A percentile compares a stretch with the other conserved stretches of the same genome.
These are phyloP conservation scores for Penicillium sp. DNA, from an alignment of 2,329 filamentous ascomycete genomes.

Conservation along the genomic window DNA sequence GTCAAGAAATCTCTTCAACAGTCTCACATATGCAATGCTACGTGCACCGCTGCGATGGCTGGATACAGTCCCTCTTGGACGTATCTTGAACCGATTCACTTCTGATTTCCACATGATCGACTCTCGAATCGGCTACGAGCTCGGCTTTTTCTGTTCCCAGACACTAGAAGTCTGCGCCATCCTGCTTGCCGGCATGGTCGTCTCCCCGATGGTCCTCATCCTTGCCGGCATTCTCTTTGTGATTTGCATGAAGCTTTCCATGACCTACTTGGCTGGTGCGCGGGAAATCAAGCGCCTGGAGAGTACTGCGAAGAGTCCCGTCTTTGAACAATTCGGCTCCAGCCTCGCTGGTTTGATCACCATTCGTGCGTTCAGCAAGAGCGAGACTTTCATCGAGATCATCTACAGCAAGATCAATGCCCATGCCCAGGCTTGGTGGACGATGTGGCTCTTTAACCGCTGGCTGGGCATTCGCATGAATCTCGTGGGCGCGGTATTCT, in stretches of 20 bases:
- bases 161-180: conserved; percentile 65
- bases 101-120: conserved; percentile 76
- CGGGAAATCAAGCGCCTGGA: conserved; percentile 77
- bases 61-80: conserved; percentile 75
- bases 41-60: conserved; percentile 76
- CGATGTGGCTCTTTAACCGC: conserved; percentile 72
- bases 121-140: conserved; percentile 63
- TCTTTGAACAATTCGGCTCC: conserved; percentile 78
- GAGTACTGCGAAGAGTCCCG: conserved; percentile 73
- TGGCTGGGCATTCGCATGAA: conserved; percentile 77
- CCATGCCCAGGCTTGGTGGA: conserved; percentile 66
- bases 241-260: conserved; percentile 50
- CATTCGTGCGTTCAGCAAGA: conserved; percentile 74
- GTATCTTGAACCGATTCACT: conserved; percentile 77
- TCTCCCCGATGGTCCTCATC: conserved; percentile 60
- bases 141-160: conserved; percentile 63
- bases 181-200: conserved; percentile 64
- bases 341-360: conserved; percentile 72
- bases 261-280: conserved; percentile 68
- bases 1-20: conserved; percentile 67
- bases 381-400: conserved; percentile 64
- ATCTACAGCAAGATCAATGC: conserved; percentile 72
- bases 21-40: conserved; percentile 68
- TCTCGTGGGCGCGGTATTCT: conserved; percentile 70
- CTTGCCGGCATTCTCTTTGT: conserved; percentile 61